A percentile compares a stretch with the other conserved stretches of the same genome.
phyloP scores from a whole-genome alignment of 1,284 basidiomycete species.

The Cutaneotrichosporon sp. region DNA sequence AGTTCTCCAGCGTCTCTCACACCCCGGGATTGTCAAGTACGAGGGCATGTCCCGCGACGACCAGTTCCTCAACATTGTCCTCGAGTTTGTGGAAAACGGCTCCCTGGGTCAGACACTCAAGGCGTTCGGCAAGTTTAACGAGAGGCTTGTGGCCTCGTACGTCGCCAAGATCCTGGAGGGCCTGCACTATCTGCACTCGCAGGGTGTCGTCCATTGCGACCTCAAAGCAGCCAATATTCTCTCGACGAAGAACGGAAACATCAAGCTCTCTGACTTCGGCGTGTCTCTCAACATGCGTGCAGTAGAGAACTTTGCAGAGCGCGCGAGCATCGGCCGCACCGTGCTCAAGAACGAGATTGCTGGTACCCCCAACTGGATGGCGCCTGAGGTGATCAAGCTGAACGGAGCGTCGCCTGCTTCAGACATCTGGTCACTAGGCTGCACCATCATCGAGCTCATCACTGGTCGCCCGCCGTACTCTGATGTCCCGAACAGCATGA shows the following conservation, averaged over 20 bases:
- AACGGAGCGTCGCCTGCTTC: slow-evolving; percentile 55
- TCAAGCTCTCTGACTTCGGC: slow-evolving; percentile 56
- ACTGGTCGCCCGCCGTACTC: slow-evolving; percentile 87
- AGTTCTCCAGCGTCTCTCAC: slow-evolving; percentile 75
- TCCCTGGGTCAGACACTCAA: slow-evolving; percentile 85
- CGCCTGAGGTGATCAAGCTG: slow-evolving; percentile 84
- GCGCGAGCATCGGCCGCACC: slow-evolving; percentile 28
- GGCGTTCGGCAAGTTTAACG: slow-evolving; percentile 85
- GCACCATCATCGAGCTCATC: slow-evolving; percentile 87
- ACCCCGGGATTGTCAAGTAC: slow-evolving; percentile 92
- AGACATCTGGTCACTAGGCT: slow-evolving; percentile 82
- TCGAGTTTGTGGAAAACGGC: slow-evolving; percentile 94
- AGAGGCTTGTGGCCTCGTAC: slow-evolving; percentile 79
- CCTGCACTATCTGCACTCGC: slow-evolving; percentile 83
- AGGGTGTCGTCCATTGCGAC: slow-evolving; percentile 51
- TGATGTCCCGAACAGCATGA: slow-evolving; percentile 78
- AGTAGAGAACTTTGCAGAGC: slow-evolving; percentile 68
- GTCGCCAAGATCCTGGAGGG: slow-evolving; percentile 92
- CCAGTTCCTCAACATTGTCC: slow-evolving; percentile 78
- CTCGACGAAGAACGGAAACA: slow-evolving; percentile 55
- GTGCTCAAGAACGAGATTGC: slow-evolving; percentile 54
- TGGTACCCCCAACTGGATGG: slow-evolving; percentile 98
- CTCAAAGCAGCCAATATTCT: slow-evolving; percentile 53
- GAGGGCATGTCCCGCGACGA: slow-evolving; percentile 86
- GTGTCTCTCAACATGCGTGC: slow-evolving; percentile 53